Conservation (phyloP, 495 filamentous ascomycete species). For the Neurospora pannonica region DNA sequence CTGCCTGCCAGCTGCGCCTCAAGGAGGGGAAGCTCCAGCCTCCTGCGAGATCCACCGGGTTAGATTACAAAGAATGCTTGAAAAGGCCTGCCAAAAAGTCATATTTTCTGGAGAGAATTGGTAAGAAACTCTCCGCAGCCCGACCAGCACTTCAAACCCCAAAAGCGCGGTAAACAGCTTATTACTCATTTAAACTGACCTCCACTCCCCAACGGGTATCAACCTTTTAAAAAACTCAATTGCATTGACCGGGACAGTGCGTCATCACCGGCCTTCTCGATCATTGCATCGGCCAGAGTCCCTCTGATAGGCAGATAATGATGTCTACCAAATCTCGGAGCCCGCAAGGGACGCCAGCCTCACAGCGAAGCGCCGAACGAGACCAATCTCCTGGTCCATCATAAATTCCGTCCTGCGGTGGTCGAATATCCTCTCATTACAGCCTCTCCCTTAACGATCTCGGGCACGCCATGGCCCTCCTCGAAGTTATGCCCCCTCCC, state of each 20-base stretch:
- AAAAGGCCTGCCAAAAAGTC: not conserved
- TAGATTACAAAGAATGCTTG: not conserved
- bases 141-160: not conserved
- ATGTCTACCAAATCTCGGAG: not conserved
- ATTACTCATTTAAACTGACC: not conserved
- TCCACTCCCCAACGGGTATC: too few relatives aligned
- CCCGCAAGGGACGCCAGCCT: not conserved
- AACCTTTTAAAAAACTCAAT: not conserved
- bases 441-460: not conserved
- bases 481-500: not conserved
- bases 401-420: not conserved
- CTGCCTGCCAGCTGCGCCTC: not conserved
- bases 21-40: not conserved
- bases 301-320: not conserved
- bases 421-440: not conserved
- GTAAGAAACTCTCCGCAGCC: not conserved
- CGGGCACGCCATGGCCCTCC: not conserved
- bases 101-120: not conserved
- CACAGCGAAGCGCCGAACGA: not conserved
- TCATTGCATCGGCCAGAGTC: not conserved
- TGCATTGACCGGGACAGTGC: not conserved
- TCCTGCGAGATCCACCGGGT: not conserved
- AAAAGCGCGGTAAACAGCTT: not conserved
- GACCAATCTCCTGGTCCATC: not conserved
- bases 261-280: not conserved